A percentile compares a stretch with the other conserved stretches of the same genome.
Conservation (phyloP, 805 yeast genomes). For the Candida lessepsii region DNA sequence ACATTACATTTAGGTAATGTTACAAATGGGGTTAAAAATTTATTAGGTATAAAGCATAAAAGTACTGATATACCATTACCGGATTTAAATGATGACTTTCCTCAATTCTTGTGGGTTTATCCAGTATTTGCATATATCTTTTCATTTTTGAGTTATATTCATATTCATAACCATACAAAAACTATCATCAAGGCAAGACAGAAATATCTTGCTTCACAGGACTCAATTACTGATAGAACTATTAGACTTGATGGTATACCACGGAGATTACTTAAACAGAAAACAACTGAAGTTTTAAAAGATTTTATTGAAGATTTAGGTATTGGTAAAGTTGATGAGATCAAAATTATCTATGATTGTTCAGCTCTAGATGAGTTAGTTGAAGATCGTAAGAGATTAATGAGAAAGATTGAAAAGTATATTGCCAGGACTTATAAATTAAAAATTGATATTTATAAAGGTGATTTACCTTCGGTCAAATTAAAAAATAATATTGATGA, state of each 20-base stretch:
- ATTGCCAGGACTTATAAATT: slow-evolving; percentile 45
- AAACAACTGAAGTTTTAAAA: slow-evolving; percentile 43
- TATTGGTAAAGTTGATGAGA: slow-evolving; percentile 53
- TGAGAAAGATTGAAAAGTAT: slow-evolving; percentile 38
- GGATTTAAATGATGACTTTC: slow-evolving; percentile 35
- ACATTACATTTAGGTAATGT: background rate
- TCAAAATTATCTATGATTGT: slow-evolving; percentile 49
- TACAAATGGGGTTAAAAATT: background rate
- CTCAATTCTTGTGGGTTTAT: slow-evolving; percentile 49
- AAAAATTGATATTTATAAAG: slow-evolving; percentile 38
- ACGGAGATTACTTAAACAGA: slow-evolving; percentile 30
- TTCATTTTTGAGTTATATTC: slow-evolving; percentile 46
- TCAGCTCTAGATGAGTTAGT: slow-evolving; percentile 40
- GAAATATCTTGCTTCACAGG: slow-evolving; percentile 56
- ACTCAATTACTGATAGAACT: slow-evolving; percentile 60
- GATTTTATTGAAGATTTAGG: slow-evolving; percentile 53
- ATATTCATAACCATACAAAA: slow-evolving; percentile 46
- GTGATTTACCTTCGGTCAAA: slow-evolving; percentile 32
- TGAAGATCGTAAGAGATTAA: slow-evolving; percentile 27
- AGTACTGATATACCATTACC: slow-evolving; percentile 7
- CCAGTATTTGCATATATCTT: slow-evolving; percentile 57
- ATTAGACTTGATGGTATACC: slow-evolving; percentile 58
- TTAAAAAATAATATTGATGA: slow-evolving; percentile 14
- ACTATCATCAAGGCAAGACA: slow-evolving; percentile 53
- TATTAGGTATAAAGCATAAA: no score